Evolutionary conservation across 2,329 filamentous ascomycete species (phyloP), one percentile per base, ranked within the genome.

Genomic region (Achaetomium macrosporum): DNA sequence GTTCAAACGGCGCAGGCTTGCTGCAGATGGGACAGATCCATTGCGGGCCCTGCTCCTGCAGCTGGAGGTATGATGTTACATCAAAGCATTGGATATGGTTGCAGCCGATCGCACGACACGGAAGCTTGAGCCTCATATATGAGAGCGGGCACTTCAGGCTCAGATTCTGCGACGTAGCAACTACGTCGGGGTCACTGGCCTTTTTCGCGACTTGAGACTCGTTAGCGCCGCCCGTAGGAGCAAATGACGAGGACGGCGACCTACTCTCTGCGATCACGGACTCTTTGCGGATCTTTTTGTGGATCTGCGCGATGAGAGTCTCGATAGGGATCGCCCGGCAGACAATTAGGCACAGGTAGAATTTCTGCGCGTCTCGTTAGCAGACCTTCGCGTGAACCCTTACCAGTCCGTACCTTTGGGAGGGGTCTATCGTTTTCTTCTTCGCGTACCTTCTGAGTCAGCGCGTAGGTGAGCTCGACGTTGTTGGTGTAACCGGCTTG

Each of bases 1-100:
- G 84, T 47, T 92, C 87, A 68, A 89, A 99, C 0, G 84, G 82
- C 1, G 90, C 85, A 0, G 81, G 71, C 64, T 91, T 95, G 69
- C 86, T 92, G 73, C 93, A 99, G 19, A 96, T 85, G 0, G 93
- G 93, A 64, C 93, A 99, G n/a, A 84, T 77, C 93, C 93, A 99
- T 16, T 93, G 95, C 0, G 93, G 93, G 0, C 90, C 92, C 73
- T 99, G 93, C 67, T 97, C 90, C 67, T 97, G 92, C 29, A 99
- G 73, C 63, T 96, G 89, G 17, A 99, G 77, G 66, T 96, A 99
- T 2, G 90, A 95, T 3, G 83, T 85, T 3, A 88, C 92, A 68
- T 99, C 93, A 62, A 97, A 99, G 67, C 93, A 99, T 66, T 95
- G 90, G 25, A 93, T 88, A 68, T 99, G 93, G 3, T 82, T 85